These are phyloP conservation scores for Aspergillus puulaauensis DNA, from an alignment of 2,329 filamentous ascomycete genomes.

Conservation along the genomic window DNA sequence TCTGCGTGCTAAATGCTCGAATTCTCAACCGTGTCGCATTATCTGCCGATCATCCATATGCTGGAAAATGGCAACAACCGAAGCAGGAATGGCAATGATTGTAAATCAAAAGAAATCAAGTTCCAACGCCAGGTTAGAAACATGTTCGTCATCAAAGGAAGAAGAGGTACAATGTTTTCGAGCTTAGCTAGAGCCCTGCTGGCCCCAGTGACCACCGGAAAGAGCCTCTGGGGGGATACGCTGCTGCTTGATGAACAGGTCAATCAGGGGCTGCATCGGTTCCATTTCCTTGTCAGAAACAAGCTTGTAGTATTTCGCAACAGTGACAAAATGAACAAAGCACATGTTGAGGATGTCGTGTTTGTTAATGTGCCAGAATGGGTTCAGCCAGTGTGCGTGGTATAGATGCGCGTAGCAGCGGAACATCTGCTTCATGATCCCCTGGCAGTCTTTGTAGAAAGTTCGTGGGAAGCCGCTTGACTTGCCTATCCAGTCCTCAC, in stretches of 20 bases:
- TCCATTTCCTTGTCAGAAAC: slow-evolving; percentile 87
- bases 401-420: slow-evolving; percentile 97
- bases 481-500: slow-evolving; percentile 83
- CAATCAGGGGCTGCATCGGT: slow-evolving; percentile 92
- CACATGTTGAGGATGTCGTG: slow-evolving; percentile 77
- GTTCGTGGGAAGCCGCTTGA: slow-evolving; percentile 87
- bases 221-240: slow-evolving; percentile 72
- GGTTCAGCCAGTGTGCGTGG: slow-evolving; percentile 88
- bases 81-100: slow-evolving; percentile 14
- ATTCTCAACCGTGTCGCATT: slow-evolving; percentile 24
- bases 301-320: slow-evolving; percentile 77
- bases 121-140: slow-evolving; percentile 37
- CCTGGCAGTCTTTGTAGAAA: slow-evolving; percentile 87
- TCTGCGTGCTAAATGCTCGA: slow-evolving; percentile 39
- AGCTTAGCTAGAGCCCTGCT: slow-evolving; percentile 34
- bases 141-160: slow-evolving; percentile 22
- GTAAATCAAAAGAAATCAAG: slow-evolving; percentile 19
- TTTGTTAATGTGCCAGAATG: slow-evolving; percentile 76
- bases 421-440: slow-evolving; percentile 97
- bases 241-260: slow-evolving; percentile 86
- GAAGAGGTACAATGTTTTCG: slow-evolving; percentile 7
- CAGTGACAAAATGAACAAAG: slow-evolving; percentile 81
- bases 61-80: slow-evolving; percentile 11
- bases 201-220: slow-evolving; percentile 43
- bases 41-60: slow-evolving; percentile 19